Base-by-base conservation (phyloP, 768 basidiomycete genomes). In the Kwoniella heveanensis region DNA sequence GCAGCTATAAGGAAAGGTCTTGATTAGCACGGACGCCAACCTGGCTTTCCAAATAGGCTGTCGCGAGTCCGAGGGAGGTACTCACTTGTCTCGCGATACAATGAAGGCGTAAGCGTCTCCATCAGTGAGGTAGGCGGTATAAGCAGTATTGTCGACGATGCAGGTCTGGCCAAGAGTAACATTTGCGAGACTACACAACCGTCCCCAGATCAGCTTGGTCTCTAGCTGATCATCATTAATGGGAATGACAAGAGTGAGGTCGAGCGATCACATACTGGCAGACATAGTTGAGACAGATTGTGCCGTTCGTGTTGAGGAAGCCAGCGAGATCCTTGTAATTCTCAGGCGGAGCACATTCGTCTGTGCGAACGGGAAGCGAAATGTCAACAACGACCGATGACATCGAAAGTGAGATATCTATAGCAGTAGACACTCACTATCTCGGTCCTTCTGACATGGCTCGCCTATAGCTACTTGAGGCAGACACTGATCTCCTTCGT, bases 401-500 rank as follows among this genome's bases (percentile, higher is more conserved):
- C n/a, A n/a, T n/a, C n/a, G n/a, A n/a, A n/a, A n/a, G n/a, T n/a
- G n/a, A n/a, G n/a, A n/a, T n/a, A n/a, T n/a, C n/a, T n/a, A n/a
- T n/a, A n/a, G n/a, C n/a, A n/a, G n/a, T n/a, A n/a, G n/a, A n/a
- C n/a, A 72, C 83, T 58, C 63, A 90, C 91, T 90, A 79, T 93
- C 91, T 57, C 91, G 87, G 75, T 92, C 89, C 63, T 93, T 85
- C 79, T 93, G 91, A 81, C 91, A 93, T 27, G 84, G 75, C 65
- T 86, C 87, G 26, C 83, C 87, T 2, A 90, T 86, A 0, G 84
- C 59, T 17, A 89, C 81, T 32, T 88, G 69, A 5, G 80, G 66
- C 72, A 87, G 85, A 80, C 91, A 94, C 8, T 78, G 81, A 67
- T 87, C 86, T 63, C 85, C 86, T 80, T 92, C 92, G 71, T 93